A percentile compares a stretch with the other conserved stretches of the same genome.
Evolutionary conservation across 805 yeast genomes (phyloP).

Genomic region (Metschnikowia shivogae): DNA sequence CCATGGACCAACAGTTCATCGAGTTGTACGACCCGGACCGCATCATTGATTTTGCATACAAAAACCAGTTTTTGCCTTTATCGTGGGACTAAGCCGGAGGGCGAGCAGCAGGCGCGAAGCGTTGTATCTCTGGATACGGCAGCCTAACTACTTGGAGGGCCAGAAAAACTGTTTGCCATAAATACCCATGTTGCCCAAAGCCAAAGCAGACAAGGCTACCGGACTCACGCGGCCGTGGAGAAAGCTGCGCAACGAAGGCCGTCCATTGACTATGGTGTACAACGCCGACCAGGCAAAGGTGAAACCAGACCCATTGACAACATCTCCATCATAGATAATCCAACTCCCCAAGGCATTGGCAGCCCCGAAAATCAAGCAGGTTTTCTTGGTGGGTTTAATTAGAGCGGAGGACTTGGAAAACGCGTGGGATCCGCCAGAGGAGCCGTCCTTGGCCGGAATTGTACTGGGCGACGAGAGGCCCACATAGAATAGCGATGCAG

Average conservation of each 20-base stretch:
- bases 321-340: constrained; percentile 74
- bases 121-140: no score
- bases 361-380: constrained; percentile 55
- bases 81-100: constrained; percentile 62
- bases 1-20: constrained; percentile 92
- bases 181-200: constrained; percentile 56
- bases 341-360: constrained; percentile 65
- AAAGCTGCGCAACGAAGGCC: constrained; percentile 48
- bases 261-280: constrained; percentile 69
- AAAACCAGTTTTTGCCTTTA: constrained; percentile 61
- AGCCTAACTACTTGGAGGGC: constrained; percentile 14
- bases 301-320: constrained; percentile 77
- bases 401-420: constrained; percentile 19
- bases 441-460: constrained; percentile 12
- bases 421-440: constrained; percentile 20
- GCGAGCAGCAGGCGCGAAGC: no score
- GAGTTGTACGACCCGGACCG: constrained; percentile 76
- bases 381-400: constrained; percentile 32
- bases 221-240: constrained; percentile 62
- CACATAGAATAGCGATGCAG: constrained; percentile 13
- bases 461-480: constrained; percentile 14
- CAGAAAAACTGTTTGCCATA: constrained; percentile 72
- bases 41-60: constrained; percentile 51
- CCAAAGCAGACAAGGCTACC: constrained; percentile 51
- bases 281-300: constrained; percentile 75